phyloP scores from a whole-genome alignment of 371 early-diverging fungal genomes.

The Thermomucor indicae-seudaticae region DNA sequence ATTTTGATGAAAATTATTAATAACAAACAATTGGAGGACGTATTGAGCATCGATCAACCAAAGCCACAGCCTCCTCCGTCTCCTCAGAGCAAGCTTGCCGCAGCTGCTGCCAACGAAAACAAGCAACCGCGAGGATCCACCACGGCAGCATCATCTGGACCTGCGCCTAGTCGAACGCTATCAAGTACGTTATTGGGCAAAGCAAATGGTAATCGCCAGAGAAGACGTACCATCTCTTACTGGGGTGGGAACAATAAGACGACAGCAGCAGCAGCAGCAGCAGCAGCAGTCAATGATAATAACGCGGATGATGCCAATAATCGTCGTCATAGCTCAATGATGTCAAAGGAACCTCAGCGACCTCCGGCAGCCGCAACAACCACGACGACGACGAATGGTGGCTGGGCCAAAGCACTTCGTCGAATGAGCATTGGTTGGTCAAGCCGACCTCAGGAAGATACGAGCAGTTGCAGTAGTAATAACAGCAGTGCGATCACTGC shows the following conservation, averaged over 20 bases:
- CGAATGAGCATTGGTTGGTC: slow-evolving; percentile 49
- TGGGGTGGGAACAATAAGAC: slow-evolving; percentile 28
- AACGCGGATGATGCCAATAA: background rate
- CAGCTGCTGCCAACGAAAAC: too few relatives aligned
- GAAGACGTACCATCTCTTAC: slow-evolving; percentile 48
- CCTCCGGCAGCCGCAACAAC: slow-evolving; percentile 5
- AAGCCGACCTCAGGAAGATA: slow-evolving; percentile 9
- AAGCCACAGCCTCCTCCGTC: slow-evolving; percentile 3
- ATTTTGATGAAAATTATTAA: slow-evolving; percentile 46
- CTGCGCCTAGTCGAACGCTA: slow-evolving; percentile 28
- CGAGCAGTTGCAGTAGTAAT: background rate
- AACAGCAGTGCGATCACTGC: background rate
- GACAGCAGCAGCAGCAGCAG: background rate
- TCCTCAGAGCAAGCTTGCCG: too few relatives aligned
- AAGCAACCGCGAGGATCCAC: slow-evolving; percentile 6
- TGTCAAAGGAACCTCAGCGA: slow-evolving; percentile 6
- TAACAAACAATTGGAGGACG: slow-evolving; percentile 43
- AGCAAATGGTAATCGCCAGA: slow-evolving; percentile 15
- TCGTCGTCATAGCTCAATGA: slow-evolving; percentile 16
- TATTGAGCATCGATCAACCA: slow-evolving; percentile 46
- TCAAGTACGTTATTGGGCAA: slow-evolving; percentile 24
- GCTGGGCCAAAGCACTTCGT: slow-evolving; percentile 46
- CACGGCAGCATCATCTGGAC: slow-evolving; percentile 10
- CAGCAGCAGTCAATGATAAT: slow-evolving; percentile 8
- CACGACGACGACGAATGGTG: slow-evolving; percentile 16